Percentiles rank a stretch among this genome's conserved stretches.
Evolutionary conservation across 2,329 filamentous ascomycete genomes (phyloP).

Genomic region (Gaeumannomyces tritici): DNA sequence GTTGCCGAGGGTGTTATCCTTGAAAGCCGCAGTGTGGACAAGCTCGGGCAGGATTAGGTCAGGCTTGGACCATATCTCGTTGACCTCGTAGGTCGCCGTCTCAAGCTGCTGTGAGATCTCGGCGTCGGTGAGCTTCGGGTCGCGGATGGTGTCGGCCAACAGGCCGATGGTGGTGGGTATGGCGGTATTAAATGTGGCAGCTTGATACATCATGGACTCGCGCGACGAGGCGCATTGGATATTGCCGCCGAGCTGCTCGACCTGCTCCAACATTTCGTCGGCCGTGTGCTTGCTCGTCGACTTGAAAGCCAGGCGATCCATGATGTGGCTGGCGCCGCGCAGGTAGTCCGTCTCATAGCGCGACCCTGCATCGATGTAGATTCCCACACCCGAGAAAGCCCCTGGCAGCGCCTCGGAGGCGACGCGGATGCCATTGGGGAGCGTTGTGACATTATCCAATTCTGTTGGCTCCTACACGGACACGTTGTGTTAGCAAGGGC

Average conservation of each 20-base stretch:
- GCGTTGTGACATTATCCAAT: slow-evolving; percentile 76
- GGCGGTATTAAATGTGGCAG: slow-evolving; percentile 90
- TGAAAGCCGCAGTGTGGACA: slow-evolving; percentile 90
- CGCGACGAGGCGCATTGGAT: slow-evolving; percentile 94
- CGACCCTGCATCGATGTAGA: slow-evolving; percentile 92
- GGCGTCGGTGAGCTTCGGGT: slow-evolving; percentile 73
- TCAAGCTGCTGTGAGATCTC: slow-evolving; percentile 82
- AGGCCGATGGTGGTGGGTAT: slow-evolving; percentile 75
- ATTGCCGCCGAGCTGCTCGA: slow-evolving; percentile 87
- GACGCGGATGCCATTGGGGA: slow-evolving; percentile 87
- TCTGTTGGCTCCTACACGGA: slow-evolving; percentile 64
- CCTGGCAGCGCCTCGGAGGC: slow-evolving; percentile 91
- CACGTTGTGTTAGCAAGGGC: no score
- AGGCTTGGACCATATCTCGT: slow-evolving; percentile 95
- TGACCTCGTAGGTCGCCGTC: slow-evolving; percentile 91
- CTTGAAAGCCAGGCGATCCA: slow-evolving; percentile 94
- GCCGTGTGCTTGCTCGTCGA: slow-evolving; percentile 62
- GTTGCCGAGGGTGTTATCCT: slow-evolving; percentile 92
- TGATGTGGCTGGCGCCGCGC: slow-evolving; percentile 87
- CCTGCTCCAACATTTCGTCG: slow-evolving; percentile 78
- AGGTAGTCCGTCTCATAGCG: slow-evolving; percentile 82
- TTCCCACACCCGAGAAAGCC: slow-evolving; percentile 88
- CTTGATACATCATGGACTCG: slow-evolving; percentile 98
- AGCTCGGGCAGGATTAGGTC: slow-evolving; percentile 92
- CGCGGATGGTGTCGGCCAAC: slow-evolving; percentile 86